These are phyloP conservation scores for Teratosphaeria pseudoeucalypti DNA, from an alignment of 2,329 filamentous ascomycete genomes.

Conservation along the genomic window DNA sequence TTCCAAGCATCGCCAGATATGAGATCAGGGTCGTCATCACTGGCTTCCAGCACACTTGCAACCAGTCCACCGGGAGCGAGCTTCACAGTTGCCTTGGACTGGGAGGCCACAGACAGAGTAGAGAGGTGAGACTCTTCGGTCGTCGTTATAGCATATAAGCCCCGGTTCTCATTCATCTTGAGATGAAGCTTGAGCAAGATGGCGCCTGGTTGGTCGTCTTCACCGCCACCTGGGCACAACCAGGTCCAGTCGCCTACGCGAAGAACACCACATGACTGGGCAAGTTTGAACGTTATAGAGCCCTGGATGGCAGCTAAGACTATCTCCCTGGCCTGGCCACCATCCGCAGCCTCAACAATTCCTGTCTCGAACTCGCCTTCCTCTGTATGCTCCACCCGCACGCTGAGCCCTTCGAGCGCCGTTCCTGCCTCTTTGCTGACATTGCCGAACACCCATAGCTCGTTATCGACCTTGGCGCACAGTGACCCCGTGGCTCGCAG, in stretches of 20 bases:
- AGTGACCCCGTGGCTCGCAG: constrained; percentile 2
- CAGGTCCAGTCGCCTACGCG: constrained; percentile 6
- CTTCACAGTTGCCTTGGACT: background rate
- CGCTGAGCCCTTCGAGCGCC: background rate
- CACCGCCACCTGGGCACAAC: constrained; percentile 1
- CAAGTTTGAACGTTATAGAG: constrained; percentile 4
- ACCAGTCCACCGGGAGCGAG: constrained; percentile 1
- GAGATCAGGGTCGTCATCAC: background rate
- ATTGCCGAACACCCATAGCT: constrained; percentile 7
- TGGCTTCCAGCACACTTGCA: background rate
- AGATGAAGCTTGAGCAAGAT: constrained; percentile 2
- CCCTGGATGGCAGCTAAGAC: constrained; percentile 12
- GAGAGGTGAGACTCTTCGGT: background rate
- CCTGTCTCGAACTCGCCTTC: background rate
- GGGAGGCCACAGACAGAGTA: background rate
- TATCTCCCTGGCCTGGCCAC: background rate
- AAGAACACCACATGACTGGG: background rate
- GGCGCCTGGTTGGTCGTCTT: background rate
- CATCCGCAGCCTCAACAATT: background rate
- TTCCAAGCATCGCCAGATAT: constrained; percentile 7
- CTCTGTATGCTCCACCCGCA: background rate
- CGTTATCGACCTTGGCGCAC: background rate
- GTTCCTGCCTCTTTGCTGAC: background rate
- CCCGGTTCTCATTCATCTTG: constrained; percentile 3
- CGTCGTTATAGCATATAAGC: constrained; percentile 4